These are phyloP conservation scores for Fusarium haematococcum DNA, from an alignment of 2,329 filamentous ascomycete species.

Conservation along the genomic window DNA sequence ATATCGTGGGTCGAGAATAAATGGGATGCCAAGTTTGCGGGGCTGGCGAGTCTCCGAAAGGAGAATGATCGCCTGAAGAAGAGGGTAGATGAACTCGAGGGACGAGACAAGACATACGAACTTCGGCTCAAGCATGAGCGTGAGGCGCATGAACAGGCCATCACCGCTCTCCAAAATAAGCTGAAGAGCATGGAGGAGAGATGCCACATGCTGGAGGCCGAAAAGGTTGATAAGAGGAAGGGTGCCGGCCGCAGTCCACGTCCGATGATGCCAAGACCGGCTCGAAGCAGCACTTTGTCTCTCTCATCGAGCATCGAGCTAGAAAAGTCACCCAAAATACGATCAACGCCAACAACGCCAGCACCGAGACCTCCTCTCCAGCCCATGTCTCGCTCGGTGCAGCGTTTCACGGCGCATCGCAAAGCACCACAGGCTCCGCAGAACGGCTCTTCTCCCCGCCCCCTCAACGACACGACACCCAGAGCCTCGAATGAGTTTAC, in stretches of 20 bases:
- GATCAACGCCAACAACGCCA: slow-evolving; percentile 41
- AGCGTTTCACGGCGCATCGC: slow-evolving; percentile 24
- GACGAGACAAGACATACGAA: slow-evolving; percentile 55
- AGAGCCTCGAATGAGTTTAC: slow-evolving; percentile 27
- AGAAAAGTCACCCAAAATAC: slow-evolving; percentile 34
- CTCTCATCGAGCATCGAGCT: slow-evolving; percentile 26
- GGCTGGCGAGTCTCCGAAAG: slow-evolving; percentile 44
- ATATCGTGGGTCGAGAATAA: slow-evolving; percentile 51
- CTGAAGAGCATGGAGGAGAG: slow-evolving; percentile 51
- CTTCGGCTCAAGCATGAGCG: slow-evolving; percentile 52
- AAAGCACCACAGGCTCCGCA: slow-evolving; percentile 18
- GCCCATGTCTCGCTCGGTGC: slow-evolving; percentile 31
- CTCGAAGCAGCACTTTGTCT: slow-evolving; percentile 29
- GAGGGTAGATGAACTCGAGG: slow-evolving; percentile 52
- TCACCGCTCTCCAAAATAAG: slow-evolving; percentile 49
- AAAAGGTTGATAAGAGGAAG: slow-evolving; percentile 37
- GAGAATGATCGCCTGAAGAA: slow-evolving; percentile 50
- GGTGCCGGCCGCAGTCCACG: slow-evolving; percentile 27
- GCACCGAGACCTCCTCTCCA: slow-evolving; percentile 33
- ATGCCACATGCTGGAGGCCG: slow-evolving; percentile 47
- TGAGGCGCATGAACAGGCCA: slow-evolving; percentile 48
- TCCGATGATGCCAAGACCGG: slow-evolving; percentile 35
- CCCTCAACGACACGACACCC: slow-evolving; percentile 10
- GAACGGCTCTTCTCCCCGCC: slow-evolving; percentile 20
- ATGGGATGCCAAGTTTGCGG: slow-evolving; percentile 51